Percentiles rank a stretch among this genome's conserved stretches.
Evolutionary conservation across 2,329 filamentous ascomycete species (phyloP).

Genomic region (Penicillium sp.): DNA sequence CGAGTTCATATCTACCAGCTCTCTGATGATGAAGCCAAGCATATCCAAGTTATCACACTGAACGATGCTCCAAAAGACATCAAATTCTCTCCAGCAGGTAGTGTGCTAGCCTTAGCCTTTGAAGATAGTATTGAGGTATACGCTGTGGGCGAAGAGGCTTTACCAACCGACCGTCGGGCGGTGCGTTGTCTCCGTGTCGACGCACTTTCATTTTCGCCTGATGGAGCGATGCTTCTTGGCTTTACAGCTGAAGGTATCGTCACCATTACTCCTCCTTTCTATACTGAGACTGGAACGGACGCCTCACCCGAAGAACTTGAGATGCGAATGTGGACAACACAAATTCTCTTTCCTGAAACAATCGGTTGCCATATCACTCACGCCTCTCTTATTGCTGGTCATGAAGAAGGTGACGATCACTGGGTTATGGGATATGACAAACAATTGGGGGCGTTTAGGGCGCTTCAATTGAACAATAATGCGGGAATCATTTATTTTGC

Average conservation of each 20-base stretch:
- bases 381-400: conserved; percentile 61
- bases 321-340: conserved; percentile 78
- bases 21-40: conserved; percentile 60
- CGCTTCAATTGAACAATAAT: conserved; percentile 71
- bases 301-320: conserved; percentile 57
- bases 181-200: conserved; percentile 78
- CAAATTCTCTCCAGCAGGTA: conserved; percentile 75
- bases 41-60: conserved; percentile 71
- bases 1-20: conserved; percentile 85
- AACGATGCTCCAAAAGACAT: conserved; percentile 77
- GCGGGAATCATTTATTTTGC: conserved; percentile 79
- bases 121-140: conserved; percentile 86
- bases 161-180: conserved; percentile 66
- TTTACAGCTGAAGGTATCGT: conserved; percentile 72
- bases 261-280: conserved; percentile 75
- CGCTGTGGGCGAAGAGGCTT: conserved; percentile 63
- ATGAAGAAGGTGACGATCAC: conserved; percentile 58
- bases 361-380: conserved; percentile 68
- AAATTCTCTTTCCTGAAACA: conserved; percentile 79
- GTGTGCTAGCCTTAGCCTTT: conserved; percentile 79
- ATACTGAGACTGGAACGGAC: conserved; percentile 58
- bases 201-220: conserved; percentile 69
- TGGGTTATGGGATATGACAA: conserved; percentile 79
- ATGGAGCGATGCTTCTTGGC: conserved; percentile 74
- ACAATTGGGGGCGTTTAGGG: conserved; percentile 73